Evolutionary conservation across 2,329 filamentous ascomycete genomes (phyloP).

Genomic region (Fusarium subglutinans): DNA sequence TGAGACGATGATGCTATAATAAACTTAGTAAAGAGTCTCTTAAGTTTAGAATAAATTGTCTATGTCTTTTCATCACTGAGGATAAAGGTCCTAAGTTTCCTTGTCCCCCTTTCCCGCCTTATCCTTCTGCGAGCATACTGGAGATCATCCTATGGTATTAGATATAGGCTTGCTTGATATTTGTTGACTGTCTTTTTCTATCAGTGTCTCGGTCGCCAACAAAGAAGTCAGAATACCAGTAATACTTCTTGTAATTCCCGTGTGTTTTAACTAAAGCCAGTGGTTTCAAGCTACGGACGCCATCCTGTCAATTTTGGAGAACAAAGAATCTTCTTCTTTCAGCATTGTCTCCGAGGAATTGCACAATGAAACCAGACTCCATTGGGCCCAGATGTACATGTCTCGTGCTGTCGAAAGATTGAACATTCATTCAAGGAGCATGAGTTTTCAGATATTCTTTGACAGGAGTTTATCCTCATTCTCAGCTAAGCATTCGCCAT

Average conservation of each 20-base stretch:
- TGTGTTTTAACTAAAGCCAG: not conserved
- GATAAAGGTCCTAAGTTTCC: not conserved
- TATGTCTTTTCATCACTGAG: not conserved
- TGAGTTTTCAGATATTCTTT: not conserved
- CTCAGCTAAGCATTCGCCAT: not conserved
- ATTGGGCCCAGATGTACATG: no score
- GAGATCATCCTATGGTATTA: not conserved
- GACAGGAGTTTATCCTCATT: not conserved
- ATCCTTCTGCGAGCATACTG: not conserved
- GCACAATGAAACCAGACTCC: not conserved
- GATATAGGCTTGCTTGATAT: not conserved
- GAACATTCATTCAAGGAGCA: not conserved
- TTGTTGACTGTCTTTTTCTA: not conserved
- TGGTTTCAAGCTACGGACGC: not conserved
- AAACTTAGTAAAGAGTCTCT: not conserved
- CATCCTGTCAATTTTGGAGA: not conserved
- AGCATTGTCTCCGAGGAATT: not conserved
- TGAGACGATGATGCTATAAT: not conserved
- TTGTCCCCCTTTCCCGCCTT: not conserved
- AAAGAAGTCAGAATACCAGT: not conserved
- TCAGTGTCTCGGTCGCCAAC: not conserved
- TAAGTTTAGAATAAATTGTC: no score
- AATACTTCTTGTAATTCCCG: not conserved
- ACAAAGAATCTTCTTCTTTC: not conserved
- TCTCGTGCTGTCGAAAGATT: not conserved